Base-by-base conservation (phyloP, 345 rosid genomes). In the Jatropha curcas region DNA sequence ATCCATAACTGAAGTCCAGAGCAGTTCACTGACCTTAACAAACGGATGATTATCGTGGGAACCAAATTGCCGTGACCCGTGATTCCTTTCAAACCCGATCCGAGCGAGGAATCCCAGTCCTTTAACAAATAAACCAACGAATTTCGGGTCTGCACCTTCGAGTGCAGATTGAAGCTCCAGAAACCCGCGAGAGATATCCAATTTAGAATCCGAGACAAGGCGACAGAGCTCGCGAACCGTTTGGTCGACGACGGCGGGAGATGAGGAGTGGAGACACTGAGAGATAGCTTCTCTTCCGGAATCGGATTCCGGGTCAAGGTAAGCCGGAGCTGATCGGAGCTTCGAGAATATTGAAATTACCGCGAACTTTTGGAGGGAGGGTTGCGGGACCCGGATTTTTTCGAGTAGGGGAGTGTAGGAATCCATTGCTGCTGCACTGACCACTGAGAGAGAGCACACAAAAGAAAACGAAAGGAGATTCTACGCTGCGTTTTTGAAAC, bases 221-320 rank as follows among this genome's bases (percentile, higher is more conserved):
- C 90, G 88, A 80, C 97, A 94, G 51, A 92, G 81, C 86, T 94
- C 98, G 67, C 93, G 93, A 77, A 89, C 94, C 17, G 97, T 78
- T 72, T 94, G 97, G 80, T 94, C 98, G 73, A 87, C 93, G 43
- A 94, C 97, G 39, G 94, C 82, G 35, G 85, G 71, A 12, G 91
- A 89, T 5, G 80, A 13, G 50, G 96, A 90, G 58, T 63, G 80
- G 45, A 94, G 86, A 79, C 98, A 94, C 67, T 78, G 85, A 31
- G 94, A 53, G 74, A 94, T 84, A 41, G 91, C 92, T 43, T 90
- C 78, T 71, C 88, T 73, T 31, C 90, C 98, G 10, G 90, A 79
- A 10, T 70, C 89, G 11, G 96, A 89, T 13, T 89, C 91, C 48
- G 91, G 78, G 31, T 79, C 87, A 4, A 85, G 77, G 71, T 63